These are phyloP conservation scores for Tuber indicum DNA, from an alignment of 495 filamentous ascomycete species.

Conservation along the genomic window DNA sequence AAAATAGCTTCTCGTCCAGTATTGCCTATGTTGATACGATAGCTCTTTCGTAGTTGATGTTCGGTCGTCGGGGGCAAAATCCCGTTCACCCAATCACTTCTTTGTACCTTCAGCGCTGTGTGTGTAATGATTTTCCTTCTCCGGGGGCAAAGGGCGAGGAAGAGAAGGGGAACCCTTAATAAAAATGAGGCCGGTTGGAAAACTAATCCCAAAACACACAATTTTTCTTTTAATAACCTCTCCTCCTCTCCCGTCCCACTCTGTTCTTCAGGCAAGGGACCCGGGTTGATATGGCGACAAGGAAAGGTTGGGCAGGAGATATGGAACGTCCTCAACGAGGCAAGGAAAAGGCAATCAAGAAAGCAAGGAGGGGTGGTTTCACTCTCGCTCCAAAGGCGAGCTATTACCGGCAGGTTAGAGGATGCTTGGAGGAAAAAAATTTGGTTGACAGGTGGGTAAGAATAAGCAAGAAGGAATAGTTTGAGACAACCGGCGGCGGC, in stretches of 20 bases:
- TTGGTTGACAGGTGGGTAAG: neutral
- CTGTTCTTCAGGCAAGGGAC: neutral
- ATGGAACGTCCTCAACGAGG: neutral
- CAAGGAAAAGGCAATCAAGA: neutral
- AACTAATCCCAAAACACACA: neutral
- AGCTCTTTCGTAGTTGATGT: neutral
- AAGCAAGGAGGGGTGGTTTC: constrained; percentile 1
- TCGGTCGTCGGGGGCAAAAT: neutral
- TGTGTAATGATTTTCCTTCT: neutral
- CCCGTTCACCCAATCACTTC: constrained; percentile 1
- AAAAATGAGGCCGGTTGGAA: neutral
- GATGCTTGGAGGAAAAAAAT: neutral
- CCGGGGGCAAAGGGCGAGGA: neutral
- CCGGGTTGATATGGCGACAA: neutral
- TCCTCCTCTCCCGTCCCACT: neutral
- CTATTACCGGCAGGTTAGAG: neutral
- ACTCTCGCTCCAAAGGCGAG: neutral
- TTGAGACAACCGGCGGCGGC: neutral
- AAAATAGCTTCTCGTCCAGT: neutral
- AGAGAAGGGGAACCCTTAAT: neutral
- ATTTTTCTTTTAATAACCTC: neutral
- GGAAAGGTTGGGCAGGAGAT: neutral
- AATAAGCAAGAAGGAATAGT: neutral
- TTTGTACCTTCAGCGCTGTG: neutral
- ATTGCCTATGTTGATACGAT: neutral